Percentiles rank a stretch among this genome's conserved stretches.
These are phyloP conservation scores for Nannizzia gypsea DNA, from an alignment of 2,329 filamentous ascomycete genomes.

Conservation along the genomic window DNA sequence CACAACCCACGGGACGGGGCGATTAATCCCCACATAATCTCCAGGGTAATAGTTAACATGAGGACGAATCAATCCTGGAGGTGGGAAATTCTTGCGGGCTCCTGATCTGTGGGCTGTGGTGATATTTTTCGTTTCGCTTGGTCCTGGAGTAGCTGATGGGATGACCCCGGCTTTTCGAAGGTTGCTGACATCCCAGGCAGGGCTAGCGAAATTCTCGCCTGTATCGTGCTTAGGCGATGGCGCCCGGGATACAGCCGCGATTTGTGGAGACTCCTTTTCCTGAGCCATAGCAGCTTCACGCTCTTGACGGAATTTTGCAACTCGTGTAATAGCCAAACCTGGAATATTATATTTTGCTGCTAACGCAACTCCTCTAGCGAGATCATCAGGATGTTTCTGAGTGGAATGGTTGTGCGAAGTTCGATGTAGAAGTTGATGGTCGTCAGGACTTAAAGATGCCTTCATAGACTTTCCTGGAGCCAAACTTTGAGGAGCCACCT, in stretches of 20 bases:
- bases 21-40: not conserved
- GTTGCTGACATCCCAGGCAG: not conserved
- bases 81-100: not conserved
- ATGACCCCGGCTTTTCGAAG: not conserved
- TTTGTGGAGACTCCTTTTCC: not conserved
- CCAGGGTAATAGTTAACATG: not conserved
- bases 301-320: not conserved
- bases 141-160: not conserved
- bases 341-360: not conserved
- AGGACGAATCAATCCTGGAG: too few species aligned
- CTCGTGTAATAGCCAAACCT: too few species aligned
- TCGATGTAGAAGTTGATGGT: not conserved
- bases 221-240: not conserved
- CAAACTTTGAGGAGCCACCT: not conserved
- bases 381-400: not conserved
- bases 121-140: not conserved
- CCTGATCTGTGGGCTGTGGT: not conserved
- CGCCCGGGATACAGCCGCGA: not conserved
- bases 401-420: not conserved
- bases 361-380: not conserved
- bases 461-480: not conserved
- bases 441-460: not conserved
- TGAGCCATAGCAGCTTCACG: not conserved
- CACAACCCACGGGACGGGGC: constrained; percentile 2
- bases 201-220: not conserved